These are phyloP conservation scores for Amanita inopinata DNA, from an alignment of 768 basidiomycete genomes.

Conservation along the genomic window DNA sequence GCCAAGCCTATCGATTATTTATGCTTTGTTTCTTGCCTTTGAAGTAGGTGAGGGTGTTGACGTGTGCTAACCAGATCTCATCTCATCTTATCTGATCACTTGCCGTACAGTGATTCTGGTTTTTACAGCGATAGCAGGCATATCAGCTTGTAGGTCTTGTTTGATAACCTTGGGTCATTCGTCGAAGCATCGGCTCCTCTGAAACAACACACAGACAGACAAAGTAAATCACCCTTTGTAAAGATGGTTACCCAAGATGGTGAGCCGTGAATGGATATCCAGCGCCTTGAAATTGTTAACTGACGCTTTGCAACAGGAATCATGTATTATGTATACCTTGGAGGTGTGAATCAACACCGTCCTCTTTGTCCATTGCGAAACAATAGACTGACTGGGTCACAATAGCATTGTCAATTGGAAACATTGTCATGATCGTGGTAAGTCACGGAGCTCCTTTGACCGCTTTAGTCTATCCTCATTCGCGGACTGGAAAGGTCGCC, in stretches of 20 bases:
- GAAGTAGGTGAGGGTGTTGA: not conserved
- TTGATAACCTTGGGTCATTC: too few species aligned
- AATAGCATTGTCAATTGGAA: not conserved
- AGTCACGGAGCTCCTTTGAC: too few species aligned
- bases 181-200: too few species aligned
- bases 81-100: not conserved
- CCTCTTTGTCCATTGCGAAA: not conserved
- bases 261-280: not conserved
- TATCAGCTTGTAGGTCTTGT: too few species aligned
- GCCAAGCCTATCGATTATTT: not conserved
- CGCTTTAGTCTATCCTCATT: too few species aligned
- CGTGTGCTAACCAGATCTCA: not conserved
- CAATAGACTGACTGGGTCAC: not conserved
- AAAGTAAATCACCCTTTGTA: not conserved
- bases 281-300: not conserved
- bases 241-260: not conserved
- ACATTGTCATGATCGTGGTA: not conserved
- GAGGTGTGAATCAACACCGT: not conserved
- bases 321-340: not conserved
- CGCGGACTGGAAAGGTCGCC: too few species aligned
- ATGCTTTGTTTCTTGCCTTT: not conserved
- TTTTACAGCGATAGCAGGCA: not conserved
- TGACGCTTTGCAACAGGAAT: not conserved
- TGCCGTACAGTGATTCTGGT: not conserved
- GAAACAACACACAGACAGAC: too few species aligned